Evolutionary conservation across 371 early-diverging fungal genomes (phyloP), one percentile per base, ranked within the genome.

Genomic region (Rhizomucor pusillus): DNA sequence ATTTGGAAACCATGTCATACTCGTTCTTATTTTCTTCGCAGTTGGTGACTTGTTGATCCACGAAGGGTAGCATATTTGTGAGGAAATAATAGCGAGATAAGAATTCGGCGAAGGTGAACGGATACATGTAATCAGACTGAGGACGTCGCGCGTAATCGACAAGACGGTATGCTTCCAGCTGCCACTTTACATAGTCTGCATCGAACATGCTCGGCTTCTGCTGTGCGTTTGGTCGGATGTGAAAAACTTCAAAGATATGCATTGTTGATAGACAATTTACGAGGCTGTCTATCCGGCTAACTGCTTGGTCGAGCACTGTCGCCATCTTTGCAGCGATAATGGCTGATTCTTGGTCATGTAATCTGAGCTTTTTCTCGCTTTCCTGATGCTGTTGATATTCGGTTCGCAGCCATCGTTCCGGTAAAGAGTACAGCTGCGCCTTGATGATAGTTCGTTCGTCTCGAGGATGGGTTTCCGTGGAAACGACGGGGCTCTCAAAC

Each of bases 381-480:
- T 13, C 43, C 16, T 16, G 25, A 11, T 20, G 16, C n/a, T 23
- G 25, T 2, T 43, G 22, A 16, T 22, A 11, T 7, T 22, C 23
- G 6, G 3, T 3, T 29, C 29, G 45, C 11, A 44, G 33, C 57
- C 2, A 25, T 40, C n/a, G 43, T 25, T 44, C 69, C 12, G 53
- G 47, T 46, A 33, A 13, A 18, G 47, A 11, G 13, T 54, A 16
- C 50, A 81, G 63, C 29, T 77, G 66, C 1, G 66, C 71, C 41
- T 69, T 73, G 60, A 68, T 68, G 34, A 73, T 65, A 0, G 71
- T 74, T 33, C 75, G 69, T 12, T 86, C 83, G 66, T 90, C 87
- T n/a, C 84, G 81, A 9, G 92, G 92, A 65, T 92, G 91, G 16
- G 85, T 87, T 71, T 91, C 88, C n/a, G 90, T 90, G 1, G 89